Percentiles rank a stretch among this genome's conserved stretches.
These are phyloP conservation scores for Jimgerdemannia lactiflua DNA, from an alignment of 192 early-diverging fungal genomes.

Conservation along the genomic window DNA sequence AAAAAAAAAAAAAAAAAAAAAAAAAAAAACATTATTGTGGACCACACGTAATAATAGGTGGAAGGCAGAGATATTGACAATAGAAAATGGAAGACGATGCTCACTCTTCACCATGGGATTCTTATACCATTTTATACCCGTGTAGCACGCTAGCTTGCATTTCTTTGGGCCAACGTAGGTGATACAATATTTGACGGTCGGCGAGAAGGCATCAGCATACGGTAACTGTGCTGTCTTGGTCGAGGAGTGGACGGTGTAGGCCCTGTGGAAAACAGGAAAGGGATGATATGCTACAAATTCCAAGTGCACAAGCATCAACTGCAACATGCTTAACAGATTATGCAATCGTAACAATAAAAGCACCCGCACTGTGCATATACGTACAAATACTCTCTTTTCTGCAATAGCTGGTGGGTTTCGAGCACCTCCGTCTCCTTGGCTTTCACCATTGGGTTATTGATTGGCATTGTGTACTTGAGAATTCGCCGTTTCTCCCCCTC, in stretches of 20 bases:
- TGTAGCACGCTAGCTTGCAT: conserved; percentile 51
- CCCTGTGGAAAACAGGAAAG: conserved; percentile 24
- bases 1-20: too few relatives aligned
- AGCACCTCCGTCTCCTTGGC: conserved; percentile 65
- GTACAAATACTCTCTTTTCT: conserved; percentile 57
- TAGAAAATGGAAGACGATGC: too few relatives aligned
- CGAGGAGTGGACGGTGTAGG: conserved; percentile 40
- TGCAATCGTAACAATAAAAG: conserved; percentile 16
- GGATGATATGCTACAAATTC: not conserved
- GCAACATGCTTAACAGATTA: not conserved
- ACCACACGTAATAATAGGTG: too few relatives aligned
- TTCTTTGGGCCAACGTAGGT: conserved; percentile 47
- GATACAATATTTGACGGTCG: conserved; percentile 63
- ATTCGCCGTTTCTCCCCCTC: conserved; percentile 22
- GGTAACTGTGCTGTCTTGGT: conserved; percentile 57
- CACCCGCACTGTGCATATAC: conserved; percentile 15
- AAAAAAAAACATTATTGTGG: too few relatives aligned
- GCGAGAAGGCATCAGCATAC: conserved; percentile 68
- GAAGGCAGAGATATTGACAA: too few relatives aligned
- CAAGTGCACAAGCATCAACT: not conserved
- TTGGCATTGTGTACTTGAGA: conserved; percentile 62
- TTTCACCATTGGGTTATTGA: conserved; percentile 75
- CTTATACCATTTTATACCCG: conserved; percentile 67
- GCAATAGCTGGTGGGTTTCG: conserved; percentile 50
- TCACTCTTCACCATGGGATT: conserved; percentile 64